phyloP scores from a whole-genome alignment of 1,284 basidiomycete species.

The Fistulinella staudtii region DNA sequence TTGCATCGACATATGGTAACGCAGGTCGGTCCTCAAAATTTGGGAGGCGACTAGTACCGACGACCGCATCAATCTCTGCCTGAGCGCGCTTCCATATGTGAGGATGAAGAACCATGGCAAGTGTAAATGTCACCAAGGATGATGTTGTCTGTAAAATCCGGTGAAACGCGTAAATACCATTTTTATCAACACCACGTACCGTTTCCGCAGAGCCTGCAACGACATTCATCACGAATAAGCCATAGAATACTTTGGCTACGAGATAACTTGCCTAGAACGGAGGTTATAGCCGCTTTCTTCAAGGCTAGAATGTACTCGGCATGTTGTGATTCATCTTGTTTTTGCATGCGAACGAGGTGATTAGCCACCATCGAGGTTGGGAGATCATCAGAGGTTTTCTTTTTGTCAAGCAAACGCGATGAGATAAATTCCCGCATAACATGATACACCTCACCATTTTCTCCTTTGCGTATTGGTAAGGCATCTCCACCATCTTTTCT shows the following conservation, averaged over 20 bases:
- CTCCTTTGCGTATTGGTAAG: conserved; percentile 10
- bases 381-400: background rate
- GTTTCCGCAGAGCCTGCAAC: conserved; percentile 15
- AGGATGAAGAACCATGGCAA: conserved; percentile 35
- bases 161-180: background rate
- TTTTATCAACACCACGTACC: background rate
- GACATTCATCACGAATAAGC: background rate
- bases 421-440: too few species aligned
- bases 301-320: conserved; percentile 1
- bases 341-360: conserved; percentile 10
- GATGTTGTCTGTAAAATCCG: conserved; percentile 7
- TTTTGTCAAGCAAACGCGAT: too few species aligned
- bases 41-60: conserved; percentile 37
- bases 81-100: conserved; percentile 12
- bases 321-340: conserved; percentile 3
- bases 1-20: conserved; percentile 37
- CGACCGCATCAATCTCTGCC: conserved; percentile 35
- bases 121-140: conserved; percentile 23
- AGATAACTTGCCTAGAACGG: conserved; percentile 11
- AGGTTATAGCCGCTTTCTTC: conserved; percentile 8
- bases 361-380: conserved; percentile 13
- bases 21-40: conserved; percentile 34
- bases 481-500: conserved; percentile 5
- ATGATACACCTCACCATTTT: background rate
- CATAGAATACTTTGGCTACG: background rate